Evolutionary conservation across 2,329 filamentous ascomycete species (phyloP).

Genomic region (Coniella vitis): DNA sequence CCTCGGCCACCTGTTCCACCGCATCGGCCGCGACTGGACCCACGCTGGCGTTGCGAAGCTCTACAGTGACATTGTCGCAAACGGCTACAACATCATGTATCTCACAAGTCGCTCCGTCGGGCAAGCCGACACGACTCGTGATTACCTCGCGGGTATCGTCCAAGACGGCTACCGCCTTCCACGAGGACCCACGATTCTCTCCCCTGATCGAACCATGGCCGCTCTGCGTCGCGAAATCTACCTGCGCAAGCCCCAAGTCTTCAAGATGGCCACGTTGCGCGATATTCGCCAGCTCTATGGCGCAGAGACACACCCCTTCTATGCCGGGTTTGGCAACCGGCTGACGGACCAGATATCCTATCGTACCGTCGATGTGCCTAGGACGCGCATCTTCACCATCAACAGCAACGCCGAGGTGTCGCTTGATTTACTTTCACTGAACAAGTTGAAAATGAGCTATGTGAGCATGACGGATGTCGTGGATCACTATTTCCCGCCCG

Average conservation of each 20-base stretch:
- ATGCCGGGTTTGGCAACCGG: conserved; percentile 93
- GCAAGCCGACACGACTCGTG: conserved; percentile 81
- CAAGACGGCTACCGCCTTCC: conserved; percentile 85
- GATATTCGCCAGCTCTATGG: conserved; percentile 89
- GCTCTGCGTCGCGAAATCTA: conserved; percentile 89
- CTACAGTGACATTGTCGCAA: conserved; percentile 89
- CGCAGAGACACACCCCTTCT: conserved; percentile 74
- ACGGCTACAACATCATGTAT: conserved; percentile 99
- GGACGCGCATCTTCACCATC: conserved; percentile 94
- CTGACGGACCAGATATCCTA: conserved; percentile 95
- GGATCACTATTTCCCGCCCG: conserved; percentile 95
- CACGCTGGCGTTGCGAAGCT: conserved; percentile 94
- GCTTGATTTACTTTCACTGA: conserved; percentile 80
- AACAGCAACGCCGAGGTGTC: conserved; percentile 96
- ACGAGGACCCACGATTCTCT: conserved; percentile 88
- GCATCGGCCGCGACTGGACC: conserved; percentile 97
- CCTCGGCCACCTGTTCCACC: conserved; percentile 87
- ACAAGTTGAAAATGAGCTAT: conserved; percentile 94
- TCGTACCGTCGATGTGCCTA: conserved; percentile 89
- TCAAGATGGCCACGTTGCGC: conserved; percentile 97
- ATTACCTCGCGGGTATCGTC: conserved; percentile 81
- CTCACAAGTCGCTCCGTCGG: conserved; percentile 90
- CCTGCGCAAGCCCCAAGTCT: conserved; percentile 91
- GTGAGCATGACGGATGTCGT: conserved; percentile 96
- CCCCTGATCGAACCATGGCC: conserved; percentile 89